Conservation (phyloP, 2,329 filamentous ascomycete species). For the Lecanicillium sp. region DNA sequence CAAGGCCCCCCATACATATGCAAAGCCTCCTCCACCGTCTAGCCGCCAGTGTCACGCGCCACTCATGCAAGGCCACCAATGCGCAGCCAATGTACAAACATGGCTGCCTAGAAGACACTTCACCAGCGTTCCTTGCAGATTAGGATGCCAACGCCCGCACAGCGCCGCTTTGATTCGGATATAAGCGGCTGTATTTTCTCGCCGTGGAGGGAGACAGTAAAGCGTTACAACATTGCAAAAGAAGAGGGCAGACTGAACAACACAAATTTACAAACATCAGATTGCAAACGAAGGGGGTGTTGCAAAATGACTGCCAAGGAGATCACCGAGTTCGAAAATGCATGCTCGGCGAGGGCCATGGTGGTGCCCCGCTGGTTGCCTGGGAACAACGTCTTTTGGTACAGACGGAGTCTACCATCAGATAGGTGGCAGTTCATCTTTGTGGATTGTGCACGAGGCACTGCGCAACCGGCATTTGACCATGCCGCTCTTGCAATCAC, state of each 20-base stretch:
- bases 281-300: not conserved
- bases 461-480: not conserved
- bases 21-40: not conserved
- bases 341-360: not conserved
- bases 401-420: not conserved
- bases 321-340: not conserved
- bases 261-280: not conserved
- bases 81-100: not conserved
- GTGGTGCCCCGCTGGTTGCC: constrained; percentile 1
- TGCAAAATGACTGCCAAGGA: not conserved
- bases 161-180: not conserved
- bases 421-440: constrained; percentile 1
- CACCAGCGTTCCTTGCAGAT: not conserved
- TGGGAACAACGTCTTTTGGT: constrained; percentile 2
- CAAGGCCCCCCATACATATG: not conserved
- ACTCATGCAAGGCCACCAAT: not conserved
- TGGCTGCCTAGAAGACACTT: not conserved
- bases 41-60: not conserved
- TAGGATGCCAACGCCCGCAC: not conserved
- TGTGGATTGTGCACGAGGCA: constrained; percentile 1
- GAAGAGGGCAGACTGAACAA: not conserved
- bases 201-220: not conserved
- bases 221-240: not conserved
- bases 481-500: not conserved
- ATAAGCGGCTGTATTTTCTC: not conserved